A percentile compares a stretch with the other conserved stretches of the same genome.
Conservation (phyloP, 23 red algal species). For the Gracilaria caudata region DNA sequence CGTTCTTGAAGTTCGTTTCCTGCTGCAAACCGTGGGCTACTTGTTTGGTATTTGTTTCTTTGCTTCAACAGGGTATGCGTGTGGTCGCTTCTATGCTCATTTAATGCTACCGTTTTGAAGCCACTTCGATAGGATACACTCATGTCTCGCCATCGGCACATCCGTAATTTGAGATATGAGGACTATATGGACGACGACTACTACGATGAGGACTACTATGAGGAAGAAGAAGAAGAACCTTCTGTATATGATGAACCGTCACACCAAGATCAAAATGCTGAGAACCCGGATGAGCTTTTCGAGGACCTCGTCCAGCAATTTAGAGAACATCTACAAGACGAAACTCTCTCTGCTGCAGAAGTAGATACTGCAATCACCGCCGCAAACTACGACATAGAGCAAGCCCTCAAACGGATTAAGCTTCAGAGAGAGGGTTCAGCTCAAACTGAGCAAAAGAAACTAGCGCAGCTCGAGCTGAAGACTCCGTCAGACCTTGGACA, state of each 20-base stretch:
- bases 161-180: constrained; percentile 50
- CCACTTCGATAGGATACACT: neutral
- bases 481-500: constrained; percentile 44
- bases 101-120: neutral
- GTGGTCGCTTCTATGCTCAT: neutral
- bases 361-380: constrained; percentile 58
- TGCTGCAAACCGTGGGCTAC: neutral
- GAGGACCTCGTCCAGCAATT: constrained; percentile 44
- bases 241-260: neutral
- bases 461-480: constrained; percentile 21
- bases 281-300: constrained; percentile 28
- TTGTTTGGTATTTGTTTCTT: neutral
- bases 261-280: neutral
- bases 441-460: neutral
- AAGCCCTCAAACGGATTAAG: constrained; percentile 34
- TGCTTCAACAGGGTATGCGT: neutral
- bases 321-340: constrained; percentile 47
- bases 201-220: constrained; percentile 52
- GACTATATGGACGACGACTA: constrained; percentile 72
- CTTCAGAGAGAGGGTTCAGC: neutral
- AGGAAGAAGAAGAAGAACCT: constrained; percentile 42
- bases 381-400: constrained; percentile 63
- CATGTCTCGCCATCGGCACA: constrained; percentile 81
- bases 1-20: neutral
- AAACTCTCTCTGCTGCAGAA: constrained; percentile 34